Conservation (phyloP, 768 basidiomycete species). For the Pluteus cervinus region DNA sequence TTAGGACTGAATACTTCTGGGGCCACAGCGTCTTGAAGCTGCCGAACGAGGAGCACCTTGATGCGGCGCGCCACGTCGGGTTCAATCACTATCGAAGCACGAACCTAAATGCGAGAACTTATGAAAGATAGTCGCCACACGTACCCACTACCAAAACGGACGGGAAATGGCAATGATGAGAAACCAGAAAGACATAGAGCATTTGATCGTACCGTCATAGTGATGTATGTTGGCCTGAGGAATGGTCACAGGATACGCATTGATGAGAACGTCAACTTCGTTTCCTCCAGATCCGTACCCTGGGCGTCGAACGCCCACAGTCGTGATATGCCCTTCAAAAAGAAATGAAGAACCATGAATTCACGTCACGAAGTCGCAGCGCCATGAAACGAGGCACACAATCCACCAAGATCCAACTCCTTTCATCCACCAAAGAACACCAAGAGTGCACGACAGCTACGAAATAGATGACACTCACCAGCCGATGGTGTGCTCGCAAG, state of each 20-base stretch:
- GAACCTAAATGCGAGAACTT: background rate
- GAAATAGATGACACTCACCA: too few relatives aligned
- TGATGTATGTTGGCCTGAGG: constrained; percentile 58
- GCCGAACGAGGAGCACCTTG: constrained; percentile 53
- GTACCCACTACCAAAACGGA: constrained; percentile 30
- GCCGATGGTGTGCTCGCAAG: too few relatives aligned
- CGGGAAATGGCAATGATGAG: constrained; percentile 19
- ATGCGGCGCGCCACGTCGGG: constrained; percentile 5
- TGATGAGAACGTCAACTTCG: constrained; percentile 29
- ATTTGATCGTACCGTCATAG: constrained; percentile 49
- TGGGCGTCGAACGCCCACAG: constrained; percentile 59
- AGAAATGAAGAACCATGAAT: too few relatives aligned
- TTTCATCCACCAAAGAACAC: too few relatives aligned
- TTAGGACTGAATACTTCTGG: constrained; percentile 68
- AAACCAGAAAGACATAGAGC: constrained; percentile 3
- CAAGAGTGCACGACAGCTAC: too few relatives aligned
- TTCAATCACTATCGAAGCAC: background rate
- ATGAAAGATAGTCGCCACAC: constrained; percentile 7
- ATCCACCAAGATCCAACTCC: too few relatives aligned
- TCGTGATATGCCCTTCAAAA: constrained; percentile 24
- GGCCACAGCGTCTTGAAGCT: constrained; percentile 51
- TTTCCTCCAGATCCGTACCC: constrained; percentile 48
- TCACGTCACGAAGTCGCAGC: too few relatives aligned
- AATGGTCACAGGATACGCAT: constrained; percentile 47
- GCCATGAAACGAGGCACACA: too few relatives aligned